Evolutionary conservation across 139 green algal species (phyloP).

Genomic region (Coelastrella sp.): DNA sequence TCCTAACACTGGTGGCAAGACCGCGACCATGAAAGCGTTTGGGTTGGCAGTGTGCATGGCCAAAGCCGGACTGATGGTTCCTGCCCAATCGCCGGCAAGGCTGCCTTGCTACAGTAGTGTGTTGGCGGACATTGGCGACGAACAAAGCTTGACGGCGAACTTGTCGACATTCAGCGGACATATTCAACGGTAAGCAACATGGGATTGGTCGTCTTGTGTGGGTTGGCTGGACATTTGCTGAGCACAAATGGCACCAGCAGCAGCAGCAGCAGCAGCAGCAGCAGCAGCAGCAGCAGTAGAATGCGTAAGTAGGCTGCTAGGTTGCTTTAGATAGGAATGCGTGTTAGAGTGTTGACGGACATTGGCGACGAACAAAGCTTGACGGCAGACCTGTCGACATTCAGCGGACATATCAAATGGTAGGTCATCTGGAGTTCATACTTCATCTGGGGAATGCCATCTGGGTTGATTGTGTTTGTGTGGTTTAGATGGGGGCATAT

Average conservation of each 20-base stretch:
- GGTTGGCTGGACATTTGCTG: not conserved
- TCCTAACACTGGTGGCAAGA: constrained; percentile 98
- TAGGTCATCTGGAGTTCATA: no score
- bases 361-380: constrained; percentile 92
- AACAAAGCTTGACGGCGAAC: constrained; percentile 85
- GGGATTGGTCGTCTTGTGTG: not conserved
- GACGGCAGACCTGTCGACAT: constrained; percentile 95
- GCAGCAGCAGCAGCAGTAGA: no score
- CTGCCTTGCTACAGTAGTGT: constrained; percentile 85
- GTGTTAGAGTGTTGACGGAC: constrained; percentile 85
- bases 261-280: not conserved
- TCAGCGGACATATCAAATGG: constrained; percentile 87
- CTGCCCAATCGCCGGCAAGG: constrained; percentile 66
- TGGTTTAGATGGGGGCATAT: no score
- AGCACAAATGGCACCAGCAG: no score
- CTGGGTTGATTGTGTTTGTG: no score
- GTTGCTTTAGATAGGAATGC: no score
- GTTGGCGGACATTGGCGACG: constrained; percentile 94
- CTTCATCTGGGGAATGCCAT: no score
- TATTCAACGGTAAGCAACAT: constrained; percentile 56
- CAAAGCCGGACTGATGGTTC: constrained; percentile 83
- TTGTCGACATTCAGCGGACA: constrained; percentile 98
- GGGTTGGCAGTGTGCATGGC: constrained; percentile 88
- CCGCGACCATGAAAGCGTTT: constrained; percentile 86
- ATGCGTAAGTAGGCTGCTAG: no score